Evolutionary conservation across 305 asterid genomes (phyloP).

Genomic region (Withania somnifera): DNA sequence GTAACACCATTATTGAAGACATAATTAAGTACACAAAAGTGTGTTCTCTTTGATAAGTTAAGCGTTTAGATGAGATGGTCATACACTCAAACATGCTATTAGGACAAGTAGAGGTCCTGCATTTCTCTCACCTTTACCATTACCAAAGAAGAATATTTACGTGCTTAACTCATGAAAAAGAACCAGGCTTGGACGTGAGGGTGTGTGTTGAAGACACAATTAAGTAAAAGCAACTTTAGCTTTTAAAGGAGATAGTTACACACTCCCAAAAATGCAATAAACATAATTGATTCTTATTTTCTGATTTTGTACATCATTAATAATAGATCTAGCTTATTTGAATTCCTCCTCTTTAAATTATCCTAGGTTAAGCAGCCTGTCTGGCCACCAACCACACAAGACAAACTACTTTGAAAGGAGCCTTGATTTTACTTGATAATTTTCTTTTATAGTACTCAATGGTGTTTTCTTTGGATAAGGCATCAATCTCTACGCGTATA

Average conservation of each 20-base stretch:
- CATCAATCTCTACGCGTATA: neutral
- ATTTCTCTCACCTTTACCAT: neutral
- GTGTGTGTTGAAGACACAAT: neutral
- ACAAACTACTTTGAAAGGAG: neutral
- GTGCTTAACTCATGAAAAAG: neutral
- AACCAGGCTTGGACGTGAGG: neutral
- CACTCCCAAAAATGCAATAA: neutral
- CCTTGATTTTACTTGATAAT: neutral
- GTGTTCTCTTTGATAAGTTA: neutral
- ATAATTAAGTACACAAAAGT: neutral
- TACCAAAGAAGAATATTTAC: neutral
- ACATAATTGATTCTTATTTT: neutral
- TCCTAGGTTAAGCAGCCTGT: neutral
- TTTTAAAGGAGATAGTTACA: neutral
- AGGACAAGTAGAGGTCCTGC: neutral
- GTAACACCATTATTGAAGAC: neutral
- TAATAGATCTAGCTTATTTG: neutral
- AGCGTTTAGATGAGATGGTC: neutral
- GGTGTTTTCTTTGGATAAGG: neutral
- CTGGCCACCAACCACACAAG: neutral
- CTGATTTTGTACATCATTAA: neutral
- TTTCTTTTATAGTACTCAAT: neutral
- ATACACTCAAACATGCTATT: neutral
- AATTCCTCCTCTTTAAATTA: neutral
- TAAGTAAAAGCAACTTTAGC: neutral